Conservation (phyloP, 2,329 filamentous ascomycete species). For the Aspergillus tamarii region DNA sequence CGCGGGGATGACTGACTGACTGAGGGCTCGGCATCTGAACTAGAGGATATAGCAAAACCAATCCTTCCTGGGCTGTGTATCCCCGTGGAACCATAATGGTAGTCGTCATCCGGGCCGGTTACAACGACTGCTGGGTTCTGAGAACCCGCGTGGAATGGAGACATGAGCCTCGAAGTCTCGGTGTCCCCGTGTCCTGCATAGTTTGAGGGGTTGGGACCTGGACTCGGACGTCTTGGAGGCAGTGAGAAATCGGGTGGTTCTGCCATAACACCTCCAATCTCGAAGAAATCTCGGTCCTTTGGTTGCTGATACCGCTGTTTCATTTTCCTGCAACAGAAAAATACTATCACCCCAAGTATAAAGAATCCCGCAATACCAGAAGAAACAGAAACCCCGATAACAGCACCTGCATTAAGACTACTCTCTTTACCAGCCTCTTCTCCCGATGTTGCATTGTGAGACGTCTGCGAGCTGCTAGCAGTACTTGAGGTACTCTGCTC, state of each 20-base stretch:
- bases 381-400: conserved; percentile 42
- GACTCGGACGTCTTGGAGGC: conserved; percentile 28
- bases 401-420: conserved; percentile 32
- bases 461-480: conserved; percentile 11
- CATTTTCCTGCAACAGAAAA: conserved; percentile 35
- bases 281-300: conserved; percentile 35
- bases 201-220: conserved; percentile 19
- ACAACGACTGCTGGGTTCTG: conserved; percentile 26
- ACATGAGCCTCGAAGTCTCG: conserved; percentile 25
- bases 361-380: conserved; percentile 41
- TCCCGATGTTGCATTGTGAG: conserved; percentile 10
- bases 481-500: conserved; percentile 20
- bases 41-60: conserved; percentile 34
- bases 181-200: conserved; percentile 12
- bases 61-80: conserved; percentile 26
- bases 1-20: conserved; percentile 39
- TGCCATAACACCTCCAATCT: conserved; percentile 44
- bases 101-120: conserved; percentile 18
- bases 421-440: conserved; percentile 11
- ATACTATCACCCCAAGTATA: conserved; percentile 36
- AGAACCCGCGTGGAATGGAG: conserved; percentile 20
- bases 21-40: conserved; percentile 32
- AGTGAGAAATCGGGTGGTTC: conserved; percentile 38
- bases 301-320: conserved; percentile 27
- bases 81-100: conserved; percentile 6